Conservation (phyloP, 2,329 filamentous ascomycete genomes). For the Alternaria novae-zelandiae region DNA sequence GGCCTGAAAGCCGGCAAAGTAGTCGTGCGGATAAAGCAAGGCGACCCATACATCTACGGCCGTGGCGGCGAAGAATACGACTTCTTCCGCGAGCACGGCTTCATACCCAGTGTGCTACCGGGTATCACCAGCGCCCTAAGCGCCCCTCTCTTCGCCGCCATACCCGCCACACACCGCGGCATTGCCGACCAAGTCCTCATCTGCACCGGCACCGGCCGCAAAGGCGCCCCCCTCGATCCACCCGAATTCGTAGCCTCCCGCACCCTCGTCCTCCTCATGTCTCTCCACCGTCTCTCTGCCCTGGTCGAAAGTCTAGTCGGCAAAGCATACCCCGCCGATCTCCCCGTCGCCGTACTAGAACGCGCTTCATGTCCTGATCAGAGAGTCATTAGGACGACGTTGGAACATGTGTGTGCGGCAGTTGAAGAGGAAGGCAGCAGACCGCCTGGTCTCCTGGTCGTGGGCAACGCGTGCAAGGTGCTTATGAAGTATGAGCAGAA, state of each 20-base stretch:
- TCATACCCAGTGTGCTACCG: slow-evolving; percentile 76
- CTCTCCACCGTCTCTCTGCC: slow-evolving; percentile 79
- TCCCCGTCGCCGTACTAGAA: slow-evolving; percentile 92
- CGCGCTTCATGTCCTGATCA: slow-evolving; percentile 94
- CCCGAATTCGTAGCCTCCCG: slow-evolving; percentile 77
- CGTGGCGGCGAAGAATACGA: slow-evolving; percentile 90
- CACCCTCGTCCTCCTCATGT: slow-evolving; percentile 95
- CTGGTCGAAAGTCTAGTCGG: slow-evolving; percentile 71
- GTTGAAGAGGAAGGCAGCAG: slow-evolving; percentile 88
- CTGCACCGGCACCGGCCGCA: slow-evolving; percentile 95
- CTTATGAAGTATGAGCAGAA: slow-evolving; percentile 67
- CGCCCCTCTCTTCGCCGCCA: slow-evolving; percentile 85
- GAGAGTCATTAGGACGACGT: slow-evolving; percentile 85
- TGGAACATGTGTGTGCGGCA: slow-evolving; percentile 78
- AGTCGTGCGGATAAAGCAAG: slow-evolving; percentile 91
- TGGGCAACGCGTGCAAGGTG: slow-evolving; percentile 83
- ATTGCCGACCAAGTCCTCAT: slow-evolving; percentile 92
- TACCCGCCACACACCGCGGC: slow-evolving; percentile 87
- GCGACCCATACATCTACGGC: slow-evolving; percentile 95
- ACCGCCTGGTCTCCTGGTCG: slow-evolving; percentile 86
- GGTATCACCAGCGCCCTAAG: slow-evolving; percentile 89
- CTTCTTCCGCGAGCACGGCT: slow-evolving; percentile 78
- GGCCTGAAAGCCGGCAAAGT: slow-evolving; percentile 73
- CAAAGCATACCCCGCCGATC: slow-evolving; percentile 71
- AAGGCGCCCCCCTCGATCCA: slow-evolving; percentile 81